Conservation (phyloP, 2,329 filamentous ascomycete genomes). For the Leptosphaerulina australis region DNA sequence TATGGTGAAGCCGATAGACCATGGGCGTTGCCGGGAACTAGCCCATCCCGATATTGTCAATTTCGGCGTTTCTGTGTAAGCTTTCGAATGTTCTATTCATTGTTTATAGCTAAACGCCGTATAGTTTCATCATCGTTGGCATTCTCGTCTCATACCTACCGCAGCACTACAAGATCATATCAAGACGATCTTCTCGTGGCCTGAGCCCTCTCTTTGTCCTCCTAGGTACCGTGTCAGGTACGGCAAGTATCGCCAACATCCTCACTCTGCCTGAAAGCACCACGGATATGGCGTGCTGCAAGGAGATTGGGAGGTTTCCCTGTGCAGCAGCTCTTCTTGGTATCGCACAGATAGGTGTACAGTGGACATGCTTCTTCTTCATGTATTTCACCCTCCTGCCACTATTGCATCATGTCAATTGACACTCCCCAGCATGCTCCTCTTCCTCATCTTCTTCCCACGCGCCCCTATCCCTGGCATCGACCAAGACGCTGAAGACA, state of each 20-base stretch:
- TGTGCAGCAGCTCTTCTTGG: constrained; percentile 86
- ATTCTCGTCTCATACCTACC: constrained; percentile 93
- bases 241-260: constrained; percentile 90
- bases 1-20: constrained; percentile 7
- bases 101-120: constrained; percentile 21
- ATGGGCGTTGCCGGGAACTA: constrained; percentile 56
- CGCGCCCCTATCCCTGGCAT: constrained; percentile 42
- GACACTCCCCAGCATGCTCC: constrained; percentile 68
- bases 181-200: constrained; percentile 83
- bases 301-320: constrained; percentile 76
- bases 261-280: constrained; percentile 83
- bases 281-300: constrained; percentile 84
- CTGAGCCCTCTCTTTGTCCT: constrained; percentile 96
- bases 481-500: constrained; percentile 34
- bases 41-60: constrained; percentile 59
- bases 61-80: constrained; percentile 61
- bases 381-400: constrained; percentile 66
- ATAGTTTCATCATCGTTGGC: constrained; percentile 77
- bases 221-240: constrained; percentile 89
- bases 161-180: constrained; percentile 90
- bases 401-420: constrained; percentile 13
- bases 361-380: constrained; percentile 89
- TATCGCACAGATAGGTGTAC: constrained; percentile 86
- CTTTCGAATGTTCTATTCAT: constrained; percentile 5
- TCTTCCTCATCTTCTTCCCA: constrained; percentile 92